Conservation (phyloP, 768 basidiomycete species). For the Lentinula guzmanii region DNA sequence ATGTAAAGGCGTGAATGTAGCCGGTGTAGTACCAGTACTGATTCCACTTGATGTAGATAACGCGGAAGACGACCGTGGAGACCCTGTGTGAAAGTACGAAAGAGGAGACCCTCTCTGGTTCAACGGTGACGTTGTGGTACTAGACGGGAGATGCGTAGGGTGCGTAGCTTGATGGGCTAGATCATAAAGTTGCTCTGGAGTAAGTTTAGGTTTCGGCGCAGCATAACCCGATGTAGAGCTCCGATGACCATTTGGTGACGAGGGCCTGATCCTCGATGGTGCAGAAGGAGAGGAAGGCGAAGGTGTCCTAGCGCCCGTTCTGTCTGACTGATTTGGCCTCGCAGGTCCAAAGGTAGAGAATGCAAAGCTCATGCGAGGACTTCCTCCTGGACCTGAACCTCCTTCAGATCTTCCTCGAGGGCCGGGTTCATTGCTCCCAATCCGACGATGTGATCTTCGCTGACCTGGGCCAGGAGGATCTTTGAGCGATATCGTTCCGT, state of each 20-base stretch:
- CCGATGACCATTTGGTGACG: conserved; percentile 34
- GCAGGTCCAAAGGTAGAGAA: conserved; percentile 52
- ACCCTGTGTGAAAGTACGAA: conserved; percentile 17
- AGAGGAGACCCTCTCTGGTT: conserved; percentile 12
- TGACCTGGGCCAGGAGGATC: conserved; percentile 27
- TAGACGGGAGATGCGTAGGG: conserved; percentile 19
- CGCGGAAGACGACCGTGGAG: conserved; percentile 8
- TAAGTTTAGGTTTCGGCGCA: conserved; percentile 40
- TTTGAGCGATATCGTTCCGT: conserved; percentile 16
- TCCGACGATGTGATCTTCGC: conserved; percentile 22
- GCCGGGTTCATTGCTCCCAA: conserved; percentile 18
- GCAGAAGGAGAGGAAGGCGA: conserved; percentile 25
- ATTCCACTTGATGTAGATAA: not conserved
- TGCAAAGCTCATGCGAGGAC: conserved; percentile 52
- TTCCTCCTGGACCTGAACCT: conserved; percentile 9
- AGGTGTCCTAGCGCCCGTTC: conserved; percentile 19
- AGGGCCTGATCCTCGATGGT: conserved; percentile 42
- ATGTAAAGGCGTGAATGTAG: conserved; percentile 70
- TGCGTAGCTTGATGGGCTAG: conserved; percentile 59
- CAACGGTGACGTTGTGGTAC: conserved; percentile 16
- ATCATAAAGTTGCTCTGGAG: conserved; percentile 71
- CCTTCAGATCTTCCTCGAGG: conserved; percentile 17
- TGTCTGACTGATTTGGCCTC: conserved; percentile 14
- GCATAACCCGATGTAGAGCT: conserved; percentile 12
- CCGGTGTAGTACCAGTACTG: conserved; percentile 27